These are phyloP conservation scores for Starmerella stellata DNA, from an alignment of 805 yeast species.

Conservation along the genomic window DNA sequence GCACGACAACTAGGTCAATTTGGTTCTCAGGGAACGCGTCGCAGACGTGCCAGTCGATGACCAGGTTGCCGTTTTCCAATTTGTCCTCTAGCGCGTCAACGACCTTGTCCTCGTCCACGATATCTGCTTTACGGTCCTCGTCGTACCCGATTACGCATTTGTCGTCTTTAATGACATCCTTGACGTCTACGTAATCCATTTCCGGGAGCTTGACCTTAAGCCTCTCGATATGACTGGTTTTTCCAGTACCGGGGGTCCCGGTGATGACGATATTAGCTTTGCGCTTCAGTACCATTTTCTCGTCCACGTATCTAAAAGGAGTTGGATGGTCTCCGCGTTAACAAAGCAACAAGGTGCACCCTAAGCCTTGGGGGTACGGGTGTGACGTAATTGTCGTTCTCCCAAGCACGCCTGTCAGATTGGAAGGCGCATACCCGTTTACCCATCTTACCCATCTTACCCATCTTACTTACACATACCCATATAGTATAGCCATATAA, in stretches of 20 bases:
- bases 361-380: too few species aligned
- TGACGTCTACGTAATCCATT: constrained; percentile 42
- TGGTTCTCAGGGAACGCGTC: constrained; percentile 86
- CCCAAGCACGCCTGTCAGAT: too few species aligned
- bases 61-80: constrained; percentile 66
- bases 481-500: too few species aligned
- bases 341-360: too few species aligned
- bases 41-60: constrained; percentile 95
- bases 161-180: constrained; percentile 64
- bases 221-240: constrained; percentile 53
- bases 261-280: constrained; percentile 66
- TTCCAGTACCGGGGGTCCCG: constrained; percentile 90
- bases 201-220: constrained; percentile 36
- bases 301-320: too few species aligned
- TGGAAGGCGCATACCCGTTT: too few species aligned
- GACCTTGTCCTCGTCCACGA: constrained; percentile 82
- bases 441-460: too few species aligned
- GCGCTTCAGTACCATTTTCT: constrained; percentile 15
- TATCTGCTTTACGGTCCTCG: constrained; percentile 62
- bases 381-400: too few species aligned
- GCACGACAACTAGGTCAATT: constrained; percentile 80
- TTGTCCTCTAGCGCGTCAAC: constrained; percentile 65
- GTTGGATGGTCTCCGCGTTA: too few species aligned
- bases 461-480: too few species aligned
- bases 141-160: constrained; percentile 72